Base-by-base conservation (phyloP, 1,284 basidiomycete species). In the Ceratobasidium theobromae region DNA sequence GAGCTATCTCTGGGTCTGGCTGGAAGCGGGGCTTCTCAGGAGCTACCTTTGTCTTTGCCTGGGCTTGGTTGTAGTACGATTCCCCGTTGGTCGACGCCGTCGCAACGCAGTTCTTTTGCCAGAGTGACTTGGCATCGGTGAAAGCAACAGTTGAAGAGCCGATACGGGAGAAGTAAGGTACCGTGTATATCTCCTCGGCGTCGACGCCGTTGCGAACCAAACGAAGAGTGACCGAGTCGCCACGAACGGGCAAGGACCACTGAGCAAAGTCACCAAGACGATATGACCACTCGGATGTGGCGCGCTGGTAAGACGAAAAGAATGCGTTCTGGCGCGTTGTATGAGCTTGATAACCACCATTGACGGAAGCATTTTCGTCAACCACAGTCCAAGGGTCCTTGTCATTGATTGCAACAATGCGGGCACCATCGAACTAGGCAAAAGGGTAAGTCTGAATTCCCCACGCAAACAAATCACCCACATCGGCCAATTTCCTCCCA, bases 211-310 rank as follows among this genome's bases (percentile, higher is more conserved):
- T 79, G 32, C 76, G 72, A 62, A 80, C 77, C 18, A 86, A 75
- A 1, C 77, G 80, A 65, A 86, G 73, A 0, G 74, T 76, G n/a
- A 80, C 84, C 0, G 74, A 75, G 70, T 86, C 84, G n/a, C 52
- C 43, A 28, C 73, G 75, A 18, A 86, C 73, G 1, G 85, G 85
- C 25, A 85, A 79, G 1, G 82, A 77, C 70, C 82, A 79, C 67
- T 83, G 81, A 0, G 84, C 85, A 72, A 86, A 87, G 67, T 86
- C 82, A 16, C 85, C 85, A 79, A 86, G 78, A 67, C 79, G 72
- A 69, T 87, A 87, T 2, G 75, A 79, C 84, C 84, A 86, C 3
- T 80, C 79, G 6, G 71, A 70, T 2, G 77, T 72, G 1, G 72
- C 74, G 21, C 72, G 71, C 52, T 75, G 70, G 70, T 79, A 79